A percentile compares a stretch with the other conserved stretches of the same genome.
These are phyloP conservation scores for Physcomitrellopsis africana DNA, from an alignment of 225 moss, liverwort and hornwort genomes.

Conservation along the genomic window DNA sequence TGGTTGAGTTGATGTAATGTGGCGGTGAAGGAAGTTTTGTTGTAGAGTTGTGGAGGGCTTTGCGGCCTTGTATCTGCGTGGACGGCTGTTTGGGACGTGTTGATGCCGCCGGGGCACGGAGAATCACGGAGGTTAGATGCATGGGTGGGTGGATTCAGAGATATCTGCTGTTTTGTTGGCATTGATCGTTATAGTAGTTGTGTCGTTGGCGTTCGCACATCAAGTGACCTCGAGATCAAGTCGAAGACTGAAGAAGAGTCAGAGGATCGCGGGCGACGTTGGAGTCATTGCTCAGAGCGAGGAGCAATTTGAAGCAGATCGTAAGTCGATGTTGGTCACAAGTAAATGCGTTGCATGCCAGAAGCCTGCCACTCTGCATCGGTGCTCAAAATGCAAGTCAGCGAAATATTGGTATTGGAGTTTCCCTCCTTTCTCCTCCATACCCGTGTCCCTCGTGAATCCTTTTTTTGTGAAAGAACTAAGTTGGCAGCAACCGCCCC, in stretches of 20 bases:
- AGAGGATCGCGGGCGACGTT: slow-evolving; percentile 26
- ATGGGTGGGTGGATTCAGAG: slow-evolving; percentile 90
- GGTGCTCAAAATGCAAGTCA: slow-evolving; percentile 92
- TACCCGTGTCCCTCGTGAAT: too few species aligned
- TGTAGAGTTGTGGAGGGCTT: too few species aligned
- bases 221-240: slow-evolving; percentile 47
- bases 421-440: not conserved
- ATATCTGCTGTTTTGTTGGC: slow-evolving; percentile 73
- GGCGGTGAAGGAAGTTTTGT: too few species aligned
- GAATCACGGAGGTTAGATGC: slow-evolving; percentile 71
- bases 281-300: slow-evolving; percentile 33
- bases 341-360: slow-evolving; percentile 69
- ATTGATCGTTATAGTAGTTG: slow-evolving; percentile 54
- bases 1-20: too few species aligned
- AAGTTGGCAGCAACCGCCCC: too few species aligned
- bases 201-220: slow-evolving; percentile 59
- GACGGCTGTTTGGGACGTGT: not conserved
- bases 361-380: slow-evolving; percentile 52
- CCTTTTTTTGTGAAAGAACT: too few species aligned
- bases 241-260: slow-evolving; percentile 44
- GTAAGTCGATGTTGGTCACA: slow-evolving; percentile 82
- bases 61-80: too few species aligned
- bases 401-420: slow-evolving; percentile 74
- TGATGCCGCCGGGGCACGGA: not conserved
- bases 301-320: slow-evolving; percentile 43